phyloP scores from a whole-genome alignment of 208 protist species.

The Crithidia thermophila region DNA sequence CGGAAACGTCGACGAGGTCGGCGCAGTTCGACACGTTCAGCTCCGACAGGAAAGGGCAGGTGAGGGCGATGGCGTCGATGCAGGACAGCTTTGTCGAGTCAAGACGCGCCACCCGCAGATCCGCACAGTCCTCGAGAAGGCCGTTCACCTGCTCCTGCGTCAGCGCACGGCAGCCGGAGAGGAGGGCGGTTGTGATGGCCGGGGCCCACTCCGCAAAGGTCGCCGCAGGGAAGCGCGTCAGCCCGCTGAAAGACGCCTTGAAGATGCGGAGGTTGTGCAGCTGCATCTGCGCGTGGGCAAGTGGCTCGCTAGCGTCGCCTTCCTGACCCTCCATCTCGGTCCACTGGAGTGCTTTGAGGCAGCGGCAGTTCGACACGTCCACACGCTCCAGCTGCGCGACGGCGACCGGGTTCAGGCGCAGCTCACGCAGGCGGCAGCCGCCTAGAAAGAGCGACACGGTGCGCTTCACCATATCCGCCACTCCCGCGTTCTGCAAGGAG shows the following conservation, averaged over 20 bases:
- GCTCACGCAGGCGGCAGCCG: constrained; percentile 13
- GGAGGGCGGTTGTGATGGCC: constrained; percentile 2
- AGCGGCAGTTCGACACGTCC: constrained; percentile 20
- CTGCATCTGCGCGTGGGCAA: no score
- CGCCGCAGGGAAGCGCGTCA: background rate
- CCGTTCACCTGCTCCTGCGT: constrained; percentile 1
- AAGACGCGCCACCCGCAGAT: constrained; percentile 10
- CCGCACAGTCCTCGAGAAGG: constrained; percentile 1
- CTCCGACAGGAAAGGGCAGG: constrained; percentile 9
- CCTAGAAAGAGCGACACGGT: constrained; percentile 11
- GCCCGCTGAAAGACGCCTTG: constrained; percentile 15
- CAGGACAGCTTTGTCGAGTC: constrained; percentile 12
- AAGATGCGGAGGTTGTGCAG: constrained; percentile 9
- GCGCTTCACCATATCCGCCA: background rate
- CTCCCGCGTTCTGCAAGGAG: background rate
- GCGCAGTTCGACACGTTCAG: constrained; percentile 26
- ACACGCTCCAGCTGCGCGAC: constrained; percentile 10
- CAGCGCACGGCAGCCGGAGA: constrained; percentile 20
- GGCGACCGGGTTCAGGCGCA: constrained; percentile 7
- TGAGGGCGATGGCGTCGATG: constrained; percentile 10
- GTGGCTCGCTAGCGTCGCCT: no score
- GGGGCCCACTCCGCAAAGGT: constrained; percentile 4
- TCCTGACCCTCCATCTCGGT: background rate
- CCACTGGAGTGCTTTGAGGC: constrained; percentile 11
- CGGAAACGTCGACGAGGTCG: background rate